Conservation (phyloP, 495 filamentous ascomycete species). For the Neurospora cerealis region DNA sequence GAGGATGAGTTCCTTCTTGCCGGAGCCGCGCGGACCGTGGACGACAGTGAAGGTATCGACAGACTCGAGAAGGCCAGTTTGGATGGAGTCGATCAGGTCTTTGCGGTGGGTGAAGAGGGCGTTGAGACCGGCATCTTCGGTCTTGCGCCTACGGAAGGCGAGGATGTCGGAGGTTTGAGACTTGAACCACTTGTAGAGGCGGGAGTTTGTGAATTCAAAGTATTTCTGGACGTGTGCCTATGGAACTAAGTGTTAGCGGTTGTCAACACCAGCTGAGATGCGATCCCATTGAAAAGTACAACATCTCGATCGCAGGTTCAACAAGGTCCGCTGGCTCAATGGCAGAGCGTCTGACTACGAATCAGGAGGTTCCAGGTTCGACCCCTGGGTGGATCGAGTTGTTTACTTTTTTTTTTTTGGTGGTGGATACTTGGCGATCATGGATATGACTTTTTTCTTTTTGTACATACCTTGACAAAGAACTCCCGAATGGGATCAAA, state of each 20-base stretch:
- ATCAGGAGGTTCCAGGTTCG: background rate
- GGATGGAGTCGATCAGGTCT: constrained; percentile 66
- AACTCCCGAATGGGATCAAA: constrained; percentile 91
- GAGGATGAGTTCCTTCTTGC: constrained; percentile 78
- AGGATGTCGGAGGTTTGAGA: constrained; percentile 66
- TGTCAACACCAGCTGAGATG: no score
- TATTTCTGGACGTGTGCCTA: constrained; percentile 65
- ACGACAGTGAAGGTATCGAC: constrained; percentile 90
- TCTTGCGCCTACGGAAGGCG: constrained; percentile 32
- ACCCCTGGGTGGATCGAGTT: background rate
- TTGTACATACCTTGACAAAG: constrained; percentile 55
- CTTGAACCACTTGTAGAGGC: constrained; percentile 68
- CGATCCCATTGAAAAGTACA: background rate
- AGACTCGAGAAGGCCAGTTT: constrained; percentile 78
- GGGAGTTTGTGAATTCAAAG: constrained; percentile 61
- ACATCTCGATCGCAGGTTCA: background rate
- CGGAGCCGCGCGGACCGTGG: constrained; percentile 84
- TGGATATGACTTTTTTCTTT: background rate
- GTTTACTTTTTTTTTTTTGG: background rate
- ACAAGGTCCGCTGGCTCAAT: background rate
- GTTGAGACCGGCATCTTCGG: constrained; percentile 59
- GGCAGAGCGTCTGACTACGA: background rate
- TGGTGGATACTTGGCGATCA: background rate
- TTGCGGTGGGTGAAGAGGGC: constrained; percentile 86
- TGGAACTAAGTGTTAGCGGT: background rate